Evolutionary conservation across 106 monocot species (phyloP).

Genomic region (Platanthera guangdongensis): DNA sequence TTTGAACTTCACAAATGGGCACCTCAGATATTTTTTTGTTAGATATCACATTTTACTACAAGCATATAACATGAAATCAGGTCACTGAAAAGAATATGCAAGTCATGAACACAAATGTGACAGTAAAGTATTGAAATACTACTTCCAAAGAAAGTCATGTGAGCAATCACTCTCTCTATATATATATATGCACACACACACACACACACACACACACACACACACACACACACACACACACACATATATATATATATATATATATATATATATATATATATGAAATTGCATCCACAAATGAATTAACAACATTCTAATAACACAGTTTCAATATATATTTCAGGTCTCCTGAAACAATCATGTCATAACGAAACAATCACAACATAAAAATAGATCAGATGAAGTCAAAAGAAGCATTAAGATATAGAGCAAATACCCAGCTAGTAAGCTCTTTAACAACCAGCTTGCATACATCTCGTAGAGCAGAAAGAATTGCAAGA

Average conservation of each 20-base stretch:
- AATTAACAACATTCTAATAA: not conserved
- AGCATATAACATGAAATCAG: not conserved
- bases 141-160: not conserved
- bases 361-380: not conserved
- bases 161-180: not conserved
- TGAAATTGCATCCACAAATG: not conserved
- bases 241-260: too few species aligned
- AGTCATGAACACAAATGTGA: not conserved
- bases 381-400: not conserved
- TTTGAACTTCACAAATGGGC: not conserved
- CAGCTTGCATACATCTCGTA: slow-evolving; percentile 86
- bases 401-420: not conserved
- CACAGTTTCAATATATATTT: not conserved
- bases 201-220: too few species aligned
- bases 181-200: too few species aligned
- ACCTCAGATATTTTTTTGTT: not conserved
- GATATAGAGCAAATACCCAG: slow-evolving; percentile 51
- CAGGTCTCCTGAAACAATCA: not conserved
- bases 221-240: too few species aligned
- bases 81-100: not conserved
- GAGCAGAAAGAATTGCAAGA: slow-evolving; percentile 59
- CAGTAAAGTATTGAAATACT: not conserved
- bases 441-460: slow-evolving; percentile 89
- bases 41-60: slow-evolving; percentile 1
- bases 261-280: not conserved